Evolutionary conservation across 257 asterid species (phyloP).

Genomic region (Solanum sparsipilum): DNA sequence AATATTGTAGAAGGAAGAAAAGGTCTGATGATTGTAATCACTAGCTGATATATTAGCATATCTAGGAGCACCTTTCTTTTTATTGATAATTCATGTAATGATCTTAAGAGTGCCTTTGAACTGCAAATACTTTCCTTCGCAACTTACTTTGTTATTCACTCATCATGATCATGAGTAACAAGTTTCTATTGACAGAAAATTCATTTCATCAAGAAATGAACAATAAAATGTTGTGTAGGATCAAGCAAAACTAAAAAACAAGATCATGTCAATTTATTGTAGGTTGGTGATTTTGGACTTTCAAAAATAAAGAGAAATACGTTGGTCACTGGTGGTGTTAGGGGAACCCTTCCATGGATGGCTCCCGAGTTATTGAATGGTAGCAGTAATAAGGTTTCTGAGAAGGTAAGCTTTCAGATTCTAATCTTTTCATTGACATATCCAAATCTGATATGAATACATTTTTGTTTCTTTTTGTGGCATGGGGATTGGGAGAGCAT

Average conservation of each 20-base stretch:
- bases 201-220: neutral
- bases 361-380: constrained; percentile 93
- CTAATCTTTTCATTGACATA: neutral
- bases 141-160: neutral
- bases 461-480: neutral
- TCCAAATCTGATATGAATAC: neutral
- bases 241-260: neutral
- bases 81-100: neutral
- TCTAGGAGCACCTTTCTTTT: neutral
- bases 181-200: neutral
- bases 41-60: neutral
- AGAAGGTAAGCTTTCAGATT: constrained; percentile 40
- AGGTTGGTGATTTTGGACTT: constrained; percentile 87
- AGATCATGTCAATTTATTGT: neutral
- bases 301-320: constrained; percentile 91
- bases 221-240: neutral
- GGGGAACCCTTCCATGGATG: constrained; percentile 99
- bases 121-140: neutral
- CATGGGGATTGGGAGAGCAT: neutral
- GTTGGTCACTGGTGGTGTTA: constrained; percentile 85
- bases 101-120: neutral
- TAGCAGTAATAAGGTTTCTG: constrained; percentile 89
- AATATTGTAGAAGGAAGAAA: neutral
- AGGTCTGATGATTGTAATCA: neutral
- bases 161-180: neutral